Evolutionary conservation across 371 early-diverging fungal species (phyloP), one percentile per base, ranked within the genome.

Genomic region (Syncephalastrum racemosum): DNA sequence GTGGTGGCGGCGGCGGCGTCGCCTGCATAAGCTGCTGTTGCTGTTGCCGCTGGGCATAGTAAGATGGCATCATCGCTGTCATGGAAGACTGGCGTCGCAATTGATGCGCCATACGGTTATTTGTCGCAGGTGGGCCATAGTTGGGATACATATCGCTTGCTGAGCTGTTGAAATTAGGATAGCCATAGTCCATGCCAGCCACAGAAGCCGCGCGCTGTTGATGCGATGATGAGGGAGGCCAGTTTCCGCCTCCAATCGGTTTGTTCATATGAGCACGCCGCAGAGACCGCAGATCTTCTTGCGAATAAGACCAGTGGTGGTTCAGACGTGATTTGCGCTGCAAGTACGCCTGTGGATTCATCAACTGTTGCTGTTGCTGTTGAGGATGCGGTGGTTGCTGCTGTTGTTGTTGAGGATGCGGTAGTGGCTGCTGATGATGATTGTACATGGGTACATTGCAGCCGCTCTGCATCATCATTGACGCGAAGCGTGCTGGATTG

Each of bases 361-460:
- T 39, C 22, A 50, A 44, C 1, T 25, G 48, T 4, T 13, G 22
- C 10, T 16, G 24, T 24, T 44, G 59, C 18, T 39, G 54, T 25
- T 20, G 59, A 14, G 53, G 50, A 16, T 40, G 47, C 5, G 16
- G 51, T 7, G 36, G 53, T 0, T 25, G 50, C 20, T 41, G 44
- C 7, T 27, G 52, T 25, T 42, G 56, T 42, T 40, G 63, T 7
- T 19, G 64, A 10, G 47, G 23, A 22, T 50, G 47, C 19, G 58
- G 49, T 13, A 61, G 25, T 24, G 58, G 64, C 36, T 63, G 62
- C 24, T 61, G 62, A 51, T 61, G 62, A 46, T 61, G 64, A 42
- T 59, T 63, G 52, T 59, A 58, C 16, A 55, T 18, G 4, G 58
- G 59, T 16, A 63, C 46, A 31, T 42, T 53, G 54, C 47, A 50